A percentile compares a stretch with the other conserved stretches of the same genome.
Conservation (phyloP, 1,284 basidiomycete genomes). For the Ustilago hordei region DNA sequence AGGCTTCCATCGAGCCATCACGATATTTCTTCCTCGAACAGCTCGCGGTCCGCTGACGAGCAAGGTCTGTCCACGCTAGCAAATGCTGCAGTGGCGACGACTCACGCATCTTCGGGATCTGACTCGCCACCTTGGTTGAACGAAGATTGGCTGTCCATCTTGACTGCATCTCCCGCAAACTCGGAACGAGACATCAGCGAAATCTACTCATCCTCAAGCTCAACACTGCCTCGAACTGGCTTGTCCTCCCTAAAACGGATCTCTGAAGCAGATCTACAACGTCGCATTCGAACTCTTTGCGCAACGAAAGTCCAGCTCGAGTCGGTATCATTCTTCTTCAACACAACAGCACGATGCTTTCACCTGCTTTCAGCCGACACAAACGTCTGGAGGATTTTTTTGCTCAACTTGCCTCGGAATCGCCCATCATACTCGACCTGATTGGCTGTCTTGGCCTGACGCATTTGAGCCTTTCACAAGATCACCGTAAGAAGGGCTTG, state of each 20-base stretch:
- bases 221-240: slow-evolving; percentile 1
- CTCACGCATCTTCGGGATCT: background rate
- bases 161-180: slow-evolving; percentile 8
- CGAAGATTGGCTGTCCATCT: slow-evolving; percentile 19
- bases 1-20: background rate
- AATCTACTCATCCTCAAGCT: too few relatives aligned
- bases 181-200: background rate
- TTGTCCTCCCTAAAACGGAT: slow-evolving; percentile 16
- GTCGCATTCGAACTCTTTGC: slow-evolving; percentile 16
- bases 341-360: slow-evolving; percentile 32
- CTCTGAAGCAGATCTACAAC: slow-evolving; percentile 22
- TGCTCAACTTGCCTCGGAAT: slow-evolving; percentile 22
- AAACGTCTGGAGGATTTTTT: slow-evolving; percentile 37
- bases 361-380: slow-evolving; percentile 33
- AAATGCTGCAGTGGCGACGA: background rate
- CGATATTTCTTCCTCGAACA: background rate
- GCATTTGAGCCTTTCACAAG: slow-evolving; percentile 22
- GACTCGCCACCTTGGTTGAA: slow-evolving; percentile 17
- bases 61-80: slow-evolving; percentile 12
- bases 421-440: slow-evolving; percentile 22
- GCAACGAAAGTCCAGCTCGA: slow-evolving; percentile 24
- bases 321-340: slow-evolving; percentile 38
- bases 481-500: slow-evolving; percentile 12
- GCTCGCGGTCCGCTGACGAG: background rate
- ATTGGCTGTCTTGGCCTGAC: slow-evolving; percentile 25